Evolutionary conservation across 805 yeast genomes (phyloP).

Genomic region (Cyberlindnera mississippiensis): DNA sequence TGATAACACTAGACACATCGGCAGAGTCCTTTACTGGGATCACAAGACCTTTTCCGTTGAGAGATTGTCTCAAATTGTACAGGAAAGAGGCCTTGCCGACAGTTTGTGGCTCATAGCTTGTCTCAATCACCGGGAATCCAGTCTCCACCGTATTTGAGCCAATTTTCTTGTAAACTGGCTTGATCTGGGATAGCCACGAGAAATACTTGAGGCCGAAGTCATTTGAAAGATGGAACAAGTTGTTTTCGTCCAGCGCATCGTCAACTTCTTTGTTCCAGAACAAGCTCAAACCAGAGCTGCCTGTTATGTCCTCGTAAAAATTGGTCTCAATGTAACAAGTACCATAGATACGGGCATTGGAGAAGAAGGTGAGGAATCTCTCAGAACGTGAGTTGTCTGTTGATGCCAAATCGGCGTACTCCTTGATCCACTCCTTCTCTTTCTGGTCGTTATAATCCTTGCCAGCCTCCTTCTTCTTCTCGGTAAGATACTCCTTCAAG

Average conservation of each 20-base stretch:
- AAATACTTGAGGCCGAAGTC: constrained; percentile 35
- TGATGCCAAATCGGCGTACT: constrained; percentile 1
- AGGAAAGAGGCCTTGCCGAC: constrained; percentile 26
- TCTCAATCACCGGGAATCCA: constrained; percentile 28
- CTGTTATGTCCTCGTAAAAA: constrained; percentile 10
- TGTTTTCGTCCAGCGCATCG: constrained; percentile 3
- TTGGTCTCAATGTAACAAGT: constrained; percentile 19
- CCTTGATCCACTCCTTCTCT: constrained; percentile 4
- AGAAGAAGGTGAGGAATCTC: constrained; percentile 11
- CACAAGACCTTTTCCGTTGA: constrained; percentile 50
- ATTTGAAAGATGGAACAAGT: constrained; percentile 23
- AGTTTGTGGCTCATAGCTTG: constrained; percentile 5
- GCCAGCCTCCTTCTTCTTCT: constrained; percentile 1
- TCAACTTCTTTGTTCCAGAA: constrained; percentile 15
- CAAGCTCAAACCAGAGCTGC: constrained; percentile 1
- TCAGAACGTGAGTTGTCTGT: constrained; percentile 4
- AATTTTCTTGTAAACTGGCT: constrained; percentile 32
- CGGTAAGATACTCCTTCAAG: constrained; percentile 3
- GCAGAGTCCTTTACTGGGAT: constrained; percentile 43
- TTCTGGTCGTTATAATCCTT: constrained; percentile 1
- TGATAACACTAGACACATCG: constrained; percentile 38
- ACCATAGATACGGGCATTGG: constrained; percentile 23
- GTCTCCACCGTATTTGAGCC: constrained; percentile 23
- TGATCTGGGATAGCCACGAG: constrained; percentile 36
- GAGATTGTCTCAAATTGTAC: constrained; percentile 24